Base-by-base conservation (phyloP, 2,329 filamentous ascomycete species). In the Diplodia intermedia region DNA sequence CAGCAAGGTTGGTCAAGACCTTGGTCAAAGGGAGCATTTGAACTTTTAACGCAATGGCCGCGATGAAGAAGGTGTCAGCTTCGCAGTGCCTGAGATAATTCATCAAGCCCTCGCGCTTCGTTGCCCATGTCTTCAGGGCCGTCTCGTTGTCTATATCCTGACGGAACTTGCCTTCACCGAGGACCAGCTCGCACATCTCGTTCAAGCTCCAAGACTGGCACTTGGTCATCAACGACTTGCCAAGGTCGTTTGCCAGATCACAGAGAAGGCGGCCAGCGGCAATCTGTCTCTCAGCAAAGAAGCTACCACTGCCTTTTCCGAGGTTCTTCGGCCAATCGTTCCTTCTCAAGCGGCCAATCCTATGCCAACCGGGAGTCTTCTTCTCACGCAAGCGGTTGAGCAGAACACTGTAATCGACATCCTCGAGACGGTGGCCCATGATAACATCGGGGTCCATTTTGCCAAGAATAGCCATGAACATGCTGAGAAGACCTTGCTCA, bases 161-260 rank as follows among this genome's bases (percentile, higher is more conserved):
- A 52, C 95, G 90, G 52, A 84, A 84, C 75, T 90, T 90, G 68
- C 88, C 88, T 31, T 88, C 88, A 38, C 89, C 86, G 5, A 99
- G 89, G 72, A 97, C 97, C 18, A 98, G 86, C 71, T 90, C 92
- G 78, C 93, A 97, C 94, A 99, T 99, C 79, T 99, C 95, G 1
- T 94, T 96, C 79, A 99, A 85, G 78, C 91, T 97, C 95, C 95
- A 99, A 3, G 94, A 97, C 79, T 97, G 94, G 79, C 95, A 99
- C 81, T 97, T 97, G 74, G 88, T 90, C 94, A 98, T 98, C 71
- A 93, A 88, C 12, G 94, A 97, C 83, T 97, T 98, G 79, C 95
- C 95, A 75, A 96, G 92, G 73, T 99, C 95, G 77, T 99, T 99
- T 68, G 91, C 93, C 69, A 98, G 84, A 81, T 99, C 95, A 78